Percentiles rank a stretch among this genome's conserved stretches.
phyloP scores from a whole-genome alignment of 306 rosid genomes.

The Senna siamea region DNA sequence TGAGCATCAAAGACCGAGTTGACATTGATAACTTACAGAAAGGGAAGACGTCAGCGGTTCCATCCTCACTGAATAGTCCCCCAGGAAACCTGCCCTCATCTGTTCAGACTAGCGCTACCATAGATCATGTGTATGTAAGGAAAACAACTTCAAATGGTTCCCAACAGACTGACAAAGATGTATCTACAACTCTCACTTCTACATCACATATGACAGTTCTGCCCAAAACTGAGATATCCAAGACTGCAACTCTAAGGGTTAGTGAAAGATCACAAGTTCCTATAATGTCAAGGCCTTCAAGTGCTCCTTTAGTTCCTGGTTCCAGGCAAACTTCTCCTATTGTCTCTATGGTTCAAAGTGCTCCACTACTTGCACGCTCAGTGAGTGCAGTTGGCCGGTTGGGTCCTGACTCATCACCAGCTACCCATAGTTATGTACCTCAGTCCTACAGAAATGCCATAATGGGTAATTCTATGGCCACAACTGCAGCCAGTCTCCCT shows the following conservation, averaged over 20 bases:
- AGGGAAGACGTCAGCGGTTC: constrained; percentile 59
- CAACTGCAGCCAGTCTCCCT: constrained; percentile 58
- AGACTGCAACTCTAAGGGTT: constrained; percentile 54
- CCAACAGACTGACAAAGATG: constrained; percentile 58
- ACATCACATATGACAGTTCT: constrained; percentile 46
- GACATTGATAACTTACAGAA: constrained; percentile 55
- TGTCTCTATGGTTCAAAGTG: constrained; percentile 73
- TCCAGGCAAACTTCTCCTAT: constrained; percentile 77
- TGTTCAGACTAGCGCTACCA: constrained; percentile 45
- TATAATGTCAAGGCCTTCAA: constrained; percentile 78
- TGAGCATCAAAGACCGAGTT: constrained; percentile 57
- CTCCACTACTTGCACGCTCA: constrained; percentile 78
- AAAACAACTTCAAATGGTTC: constrained; percentile 52
- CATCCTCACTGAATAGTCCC: constrained; percentile 62
- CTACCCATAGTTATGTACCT: constrained; percentile 73
- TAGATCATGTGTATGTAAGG: constrained; percentile 51
- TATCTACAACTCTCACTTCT: constrained; percentile 48
- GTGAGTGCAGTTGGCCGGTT: constrained; percentile 86
- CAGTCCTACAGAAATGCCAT: constrained; percentile 96
- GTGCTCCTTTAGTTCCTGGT: constrained; percentile 83
- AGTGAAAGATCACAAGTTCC: constrained; percentile 64
- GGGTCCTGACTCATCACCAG: constrained; percentile 85
- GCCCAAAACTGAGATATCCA: constrained; percentile 66
- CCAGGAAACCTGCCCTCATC: constrained; percentile 49
- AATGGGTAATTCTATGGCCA: constrained; percentile 68